Evolutionary conservation across 2,329 filamentous ascomycete genomes (phyloP), one percentile per base, ranked within the genome.

Genomic region (Epichloe baconii): DNA sequence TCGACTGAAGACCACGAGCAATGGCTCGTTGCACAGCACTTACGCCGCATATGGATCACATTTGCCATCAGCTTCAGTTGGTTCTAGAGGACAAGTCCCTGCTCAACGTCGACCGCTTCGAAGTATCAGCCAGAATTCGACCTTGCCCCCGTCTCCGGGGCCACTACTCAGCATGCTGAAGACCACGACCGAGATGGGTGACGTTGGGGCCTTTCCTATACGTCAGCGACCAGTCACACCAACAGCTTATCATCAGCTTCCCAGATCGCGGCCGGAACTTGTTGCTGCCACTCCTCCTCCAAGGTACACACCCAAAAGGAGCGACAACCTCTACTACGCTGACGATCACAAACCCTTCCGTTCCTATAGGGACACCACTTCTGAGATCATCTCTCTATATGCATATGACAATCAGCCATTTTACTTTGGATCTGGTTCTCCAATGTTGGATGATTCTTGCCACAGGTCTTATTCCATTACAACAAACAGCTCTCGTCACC

Each of bases 121-220:
- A 52, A 69, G 66, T 56, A 64, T 74, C 52, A 68, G 70, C 47
- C 69, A 73, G 51, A 72, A 72, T 51, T 60, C 65, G 34, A 61
- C 62, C 31, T 64, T 75, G 48, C 67, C 74, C 14, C 68, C 65
- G 44, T 75, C 69, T 1, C 76, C 78, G 0, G 77, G 74, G 5
- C 76, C 76, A 2, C 65, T 82, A n/a, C 74, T 80, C 57, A 76
- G 78, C 61, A 82, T 83, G 80, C 68, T 83, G 53, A 83, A 78
- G 65, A 83, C 76, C 3, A 82, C 77, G 1, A 83, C 79, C 1
- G 80, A 83, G 59, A 81, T 79, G 8, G 79, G 80, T n/a, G 78
- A 83, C 56, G 79, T 81, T 56, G 79, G 78, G 4, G 65, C 77
- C 47, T 82, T 82, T 61, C 79, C 76, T 48, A 78, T 80, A 56